Evolutionary conservation across 345 rosid species (phyloP).

Genomic region (Populus pruinosa): DNA sequence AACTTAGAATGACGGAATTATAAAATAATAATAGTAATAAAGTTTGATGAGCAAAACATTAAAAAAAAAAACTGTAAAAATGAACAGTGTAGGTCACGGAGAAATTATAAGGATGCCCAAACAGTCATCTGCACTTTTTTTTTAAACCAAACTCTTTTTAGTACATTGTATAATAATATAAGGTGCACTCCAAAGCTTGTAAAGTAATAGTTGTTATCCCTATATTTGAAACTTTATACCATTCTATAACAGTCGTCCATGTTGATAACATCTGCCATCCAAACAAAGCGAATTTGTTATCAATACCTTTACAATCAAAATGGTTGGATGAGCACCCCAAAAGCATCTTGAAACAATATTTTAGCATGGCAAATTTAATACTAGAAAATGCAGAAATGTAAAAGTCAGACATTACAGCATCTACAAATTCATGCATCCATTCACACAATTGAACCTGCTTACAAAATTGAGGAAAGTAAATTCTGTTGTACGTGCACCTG

Average conservation of each 20-base stretch:
- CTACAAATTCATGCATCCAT: not conserved
- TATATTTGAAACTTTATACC: not conserved
- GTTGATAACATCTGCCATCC: not conserved
- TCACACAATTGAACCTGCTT: not conserved
- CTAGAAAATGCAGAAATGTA: not conserved
- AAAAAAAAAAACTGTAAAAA: too few relatives aligned
- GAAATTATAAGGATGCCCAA: too few relatives aligned
- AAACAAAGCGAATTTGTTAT: not conserved
- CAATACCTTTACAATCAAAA: not conserved
- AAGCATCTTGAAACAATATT: not conserved
- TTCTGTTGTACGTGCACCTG: constrained; percentile 8
- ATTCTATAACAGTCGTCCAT: not conserved
- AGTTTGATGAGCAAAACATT: too few relatives aligned
- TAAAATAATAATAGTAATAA: too few relatives aligned
- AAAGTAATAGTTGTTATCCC: not conserved
- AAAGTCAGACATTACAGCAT: not conserved
- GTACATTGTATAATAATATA: too few relatives aligned
- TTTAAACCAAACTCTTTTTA: too few relatives aligned
- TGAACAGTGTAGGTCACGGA: too few relatives aligned
- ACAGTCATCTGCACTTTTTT: too few relatives aligned
- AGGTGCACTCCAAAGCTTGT: not conserved
- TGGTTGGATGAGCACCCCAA: not conserved
- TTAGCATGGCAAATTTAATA: not conserved
- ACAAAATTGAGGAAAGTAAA: constrained; percentile 14
- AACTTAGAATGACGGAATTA: too few relatives aligned